These are phyloP conservation scores for Odontarrhena argentea DNA, from an alignment of 345 rosid genomes.

Conservation along the genomic window DNA sequence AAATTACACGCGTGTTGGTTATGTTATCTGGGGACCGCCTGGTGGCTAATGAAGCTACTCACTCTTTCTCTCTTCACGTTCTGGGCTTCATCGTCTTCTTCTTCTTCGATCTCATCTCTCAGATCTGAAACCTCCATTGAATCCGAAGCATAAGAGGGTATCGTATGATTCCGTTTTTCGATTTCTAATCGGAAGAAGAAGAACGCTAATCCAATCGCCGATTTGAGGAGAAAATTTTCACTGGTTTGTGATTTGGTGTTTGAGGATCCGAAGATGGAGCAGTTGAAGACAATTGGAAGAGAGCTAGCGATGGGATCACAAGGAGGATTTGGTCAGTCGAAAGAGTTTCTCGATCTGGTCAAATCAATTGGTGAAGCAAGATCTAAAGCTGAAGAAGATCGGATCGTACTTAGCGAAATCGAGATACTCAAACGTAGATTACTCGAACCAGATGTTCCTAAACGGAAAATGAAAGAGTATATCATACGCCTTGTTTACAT, in stretches of 20 bases:
- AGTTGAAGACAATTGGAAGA: conserved; percentile 91
- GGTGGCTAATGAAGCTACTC: background rate
- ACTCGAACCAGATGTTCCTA: conserved; percentile 85
- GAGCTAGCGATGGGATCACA: conserved; percentile 99
- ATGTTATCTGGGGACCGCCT: conserved; percentile 28
- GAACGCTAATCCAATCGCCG: background rate
- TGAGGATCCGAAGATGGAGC: conserved; percentile 61
- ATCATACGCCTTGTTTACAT: conserved; percentile 82
- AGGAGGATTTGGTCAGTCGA: conserved; percentile 94
- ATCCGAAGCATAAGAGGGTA: background rate
- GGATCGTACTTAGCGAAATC: conserved; percentile 90
- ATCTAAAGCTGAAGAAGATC: conserved; percentile 98
- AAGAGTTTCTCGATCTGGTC: conserved; percentile 93
- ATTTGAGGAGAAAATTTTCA: conserved; percentile 4
- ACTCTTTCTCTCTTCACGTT: too few relatives aligned
- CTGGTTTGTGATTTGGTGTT: background rate
- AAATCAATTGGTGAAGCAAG: conserved; percentile 98
- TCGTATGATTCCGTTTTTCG: conserved; percentile 30
- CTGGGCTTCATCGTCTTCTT: background rate
- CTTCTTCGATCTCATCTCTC: conserved; percentile 20
- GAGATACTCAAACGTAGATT: conserved; percentile 86
- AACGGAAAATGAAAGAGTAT: conserved; percentile 94
- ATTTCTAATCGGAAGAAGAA: conserved; percentile 21
- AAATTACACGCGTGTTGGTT: conserved; percentile 19
- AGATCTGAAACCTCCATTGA: conserved; percentile 34